Conservation (phyloP, 139 green algal genomes). For the Volvox reticuliferus region DNA sequence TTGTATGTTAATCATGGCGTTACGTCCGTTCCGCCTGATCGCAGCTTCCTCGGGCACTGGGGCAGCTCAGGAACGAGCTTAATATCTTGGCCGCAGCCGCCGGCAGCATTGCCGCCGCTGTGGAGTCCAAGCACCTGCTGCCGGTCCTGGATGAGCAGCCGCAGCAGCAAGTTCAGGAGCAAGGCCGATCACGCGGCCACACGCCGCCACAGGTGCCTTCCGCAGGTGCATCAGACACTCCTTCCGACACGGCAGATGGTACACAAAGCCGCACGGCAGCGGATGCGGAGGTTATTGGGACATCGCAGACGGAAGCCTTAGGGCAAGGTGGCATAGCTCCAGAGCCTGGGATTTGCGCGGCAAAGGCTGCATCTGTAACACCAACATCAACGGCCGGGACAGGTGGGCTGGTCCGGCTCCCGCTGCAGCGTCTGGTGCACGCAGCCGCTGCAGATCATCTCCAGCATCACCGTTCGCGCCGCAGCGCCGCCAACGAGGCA, state of each 20-base stretch:
- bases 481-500: constrained; percentile 33
- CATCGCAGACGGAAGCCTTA: not conserved
- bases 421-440: not conserved
- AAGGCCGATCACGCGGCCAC: not conserved
- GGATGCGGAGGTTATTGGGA: no score
- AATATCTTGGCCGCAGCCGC: constrained; percentile 57
- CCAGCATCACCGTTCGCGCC: constrained; percentile 23
- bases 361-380: not conserved
- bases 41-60: constrained; percentile 13
- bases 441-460: not conserved
- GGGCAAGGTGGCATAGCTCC: not conserved
- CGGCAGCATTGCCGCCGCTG: constrained; percentile 57
- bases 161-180: not conserved
- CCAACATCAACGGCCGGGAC: no score
- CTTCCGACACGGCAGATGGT: not conserved
- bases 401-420: not conserved
- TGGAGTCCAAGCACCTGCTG: constrained; percentile 63
- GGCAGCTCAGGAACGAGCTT: constrained; percentile 46
- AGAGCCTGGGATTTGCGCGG: no score
- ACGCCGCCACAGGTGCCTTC: not conserved
- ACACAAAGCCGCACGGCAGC: not conserved
- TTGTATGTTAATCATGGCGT: no score
- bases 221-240: not conserved
- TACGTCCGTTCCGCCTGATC: no score
- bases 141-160: not conserved